Base-by-base conservation (phyloP, 805 yeast species). In the Starmerella lactis-condensi region DNA sequence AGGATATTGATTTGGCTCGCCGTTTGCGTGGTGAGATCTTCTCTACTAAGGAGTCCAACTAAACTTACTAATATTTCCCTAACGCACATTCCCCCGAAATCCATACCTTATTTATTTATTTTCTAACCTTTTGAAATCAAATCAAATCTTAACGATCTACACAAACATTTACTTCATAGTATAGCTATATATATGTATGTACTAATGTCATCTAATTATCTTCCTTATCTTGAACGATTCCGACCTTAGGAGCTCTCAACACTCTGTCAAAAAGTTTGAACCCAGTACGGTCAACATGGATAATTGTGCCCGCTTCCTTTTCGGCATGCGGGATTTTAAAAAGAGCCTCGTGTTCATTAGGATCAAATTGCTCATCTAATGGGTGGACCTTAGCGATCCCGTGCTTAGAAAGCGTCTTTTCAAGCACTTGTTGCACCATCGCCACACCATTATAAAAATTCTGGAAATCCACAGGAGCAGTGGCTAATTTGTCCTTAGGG, bases 181-280 rank as follows among this genome's bases (percentile, higher is more conserved):
- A n/a, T n/a, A n/a, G n/a, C n/a, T n/a, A n/a, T n/a, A n/a, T n/a
- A n/a, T n/a, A n/a, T n/a, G n/a, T n/a, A n/a, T n/a, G n/a, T n/a
- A n/a, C n/a, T n/a, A n/a, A n/a, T n/a, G n/a, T n/a, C n/a, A n/a
- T n/a, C n/a, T n/a, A n/a, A n/a, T n/a, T n/a, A n/a, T n/a, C n/a
- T 15, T 6, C 6, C 12, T 26, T 26, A 7, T 39, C 43, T 28
- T 35, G 30, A 43, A 82, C 94, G 48, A 82, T 69, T 45, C 95
- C 95, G 43, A 82, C 95, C 64, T 82, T 82, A 36, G 95, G 93
- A 20, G 95, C 92, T 59, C 95, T 70, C 52, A 82, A 65, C 21
- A 82, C 93, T 53, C 95, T 69, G 46, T 75, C 70, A 59, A 81
- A 81, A 48, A 81, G 64, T 37, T 74, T 71, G 60, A 73, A 82